Evolutionary conservation across 2,329 filamentous ascomycete species (phyloP).

Genomic region (Colletotrichum melonis): DNA sequence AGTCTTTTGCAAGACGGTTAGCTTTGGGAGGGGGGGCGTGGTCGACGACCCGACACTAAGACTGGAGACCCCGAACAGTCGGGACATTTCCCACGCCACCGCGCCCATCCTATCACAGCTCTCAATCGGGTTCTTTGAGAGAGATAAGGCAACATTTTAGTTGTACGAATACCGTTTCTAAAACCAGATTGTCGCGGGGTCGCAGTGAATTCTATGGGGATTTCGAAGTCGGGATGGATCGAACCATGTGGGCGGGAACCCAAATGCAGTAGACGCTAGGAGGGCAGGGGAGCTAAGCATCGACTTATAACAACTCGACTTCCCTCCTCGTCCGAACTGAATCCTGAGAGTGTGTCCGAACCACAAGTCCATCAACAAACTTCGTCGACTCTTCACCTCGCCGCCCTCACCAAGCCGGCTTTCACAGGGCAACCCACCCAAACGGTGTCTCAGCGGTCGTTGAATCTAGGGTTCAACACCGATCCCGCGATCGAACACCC

Average conservation of each 20-base stretch:
- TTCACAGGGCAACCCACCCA: background rate
- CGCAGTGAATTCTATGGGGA: slow-evolving; percentile 15
- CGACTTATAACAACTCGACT: slow-evolving; percentile 7
- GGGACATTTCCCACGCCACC: background rate
- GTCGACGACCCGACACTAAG: background rate
- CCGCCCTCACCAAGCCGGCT: background rate
- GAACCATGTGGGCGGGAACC: slow-evolving; percentile 28
- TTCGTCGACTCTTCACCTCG: background rate
- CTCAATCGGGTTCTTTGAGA: background rate
- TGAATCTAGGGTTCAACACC: background rate
- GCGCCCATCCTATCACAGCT: slow-evolving; percentile 2
- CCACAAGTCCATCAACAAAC: background rate
- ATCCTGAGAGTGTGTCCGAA: background rate
- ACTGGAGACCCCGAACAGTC: slow-evolving; percentile 2
- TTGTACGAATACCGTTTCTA: slow-evolving; percentile 31
- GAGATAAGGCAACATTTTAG: slow-evolving; percentile 19
- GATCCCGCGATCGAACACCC: background rate
- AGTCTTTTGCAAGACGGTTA: background rate
- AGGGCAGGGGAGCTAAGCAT: background rate
- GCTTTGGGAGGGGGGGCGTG: background rate
- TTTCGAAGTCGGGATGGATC: slow-evolving; percentile 19
- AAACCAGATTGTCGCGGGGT: slow-evolving; percentile 28
- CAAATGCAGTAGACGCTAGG: background rate
- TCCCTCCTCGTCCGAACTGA: background rate
- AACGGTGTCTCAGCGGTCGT: background rate